Conservation (phyloP, 2,329 filamentous ascomycete genomes). For the Botryotinia globosa region DNA sequence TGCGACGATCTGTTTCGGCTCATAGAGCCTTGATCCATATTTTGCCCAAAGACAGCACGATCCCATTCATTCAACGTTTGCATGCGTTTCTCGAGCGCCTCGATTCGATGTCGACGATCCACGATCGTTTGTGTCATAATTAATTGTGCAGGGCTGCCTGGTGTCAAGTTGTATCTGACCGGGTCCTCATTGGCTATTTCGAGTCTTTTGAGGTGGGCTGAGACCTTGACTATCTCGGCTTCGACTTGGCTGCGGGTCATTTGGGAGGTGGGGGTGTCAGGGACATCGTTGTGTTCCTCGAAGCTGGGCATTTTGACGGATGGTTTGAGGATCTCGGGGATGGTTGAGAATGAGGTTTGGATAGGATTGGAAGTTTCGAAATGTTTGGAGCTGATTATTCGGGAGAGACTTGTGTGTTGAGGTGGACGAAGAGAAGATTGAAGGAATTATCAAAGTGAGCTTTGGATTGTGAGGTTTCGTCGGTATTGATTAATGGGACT, state of each 20-base stretch:
- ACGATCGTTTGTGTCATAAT: too few species aligned
- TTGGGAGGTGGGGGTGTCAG: too few species aligned
- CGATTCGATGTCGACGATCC: accelerated
- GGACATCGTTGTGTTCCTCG: too few species aligned
- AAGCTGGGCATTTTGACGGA: background rate
- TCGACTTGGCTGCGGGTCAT: too few species aligned
- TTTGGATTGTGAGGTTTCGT: background rate
- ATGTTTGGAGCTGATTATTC: accelerated
- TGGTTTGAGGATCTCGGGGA: background rate
- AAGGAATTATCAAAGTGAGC: background rate
- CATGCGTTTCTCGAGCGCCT: accelerated
- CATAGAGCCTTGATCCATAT: background rate
- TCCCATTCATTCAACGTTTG: accelerated
- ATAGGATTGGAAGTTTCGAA: background rate
- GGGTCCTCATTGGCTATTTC: too few species aligned
- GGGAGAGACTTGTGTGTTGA: background rate
- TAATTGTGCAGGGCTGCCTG: too few species aligned
- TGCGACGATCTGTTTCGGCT: background rate
- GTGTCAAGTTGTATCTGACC: too few species aligned
- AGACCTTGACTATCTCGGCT: accelerated
- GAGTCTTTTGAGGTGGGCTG: too few species aligned
- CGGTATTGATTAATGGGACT: background rate
- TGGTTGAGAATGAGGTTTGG: background rate
- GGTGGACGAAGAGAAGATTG: background rate
- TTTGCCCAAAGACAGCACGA: accelerated